Evolutionary conservation across 148 eudicot species (phyloP).

Genomic region (Rhododendron molle): DNA sequence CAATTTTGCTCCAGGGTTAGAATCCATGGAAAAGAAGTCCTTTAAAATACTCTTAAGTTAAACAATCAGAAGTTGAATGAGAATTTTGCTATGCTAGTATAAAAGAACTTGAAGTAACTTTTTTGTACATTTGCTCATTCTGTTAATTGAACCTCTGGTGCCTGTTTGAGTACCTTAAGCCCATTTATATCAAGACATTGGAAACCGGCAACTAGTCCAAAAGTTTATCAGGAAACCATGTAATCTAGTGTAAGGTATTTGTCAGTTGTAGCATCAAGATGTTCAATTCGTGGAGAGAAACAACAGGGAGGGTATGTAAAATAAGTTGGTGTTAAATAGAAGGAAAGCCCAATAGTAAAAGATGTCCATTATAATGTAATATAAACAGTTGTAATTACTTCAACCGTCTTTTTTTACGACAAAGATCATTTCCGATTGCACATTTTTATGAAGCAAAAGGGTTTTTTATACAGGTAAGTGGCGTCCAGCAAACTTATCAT

Average conservation of each 20-base stretch:
- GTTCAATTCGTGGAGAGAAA: not conserved
- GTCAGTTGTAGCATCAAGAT: not conserved
- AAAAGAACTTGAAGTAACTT: not conserved
- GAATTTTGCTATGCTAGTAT: not conserved
- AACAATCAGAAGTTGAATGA: not conserved
- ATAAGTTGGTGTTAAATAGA: not conserved
- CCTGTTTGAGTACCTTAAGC: not conserved
- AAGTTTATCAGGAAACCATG: not conserved
- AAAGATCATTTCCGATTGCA: not conserved
- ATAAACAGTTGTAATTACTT: not conserved
- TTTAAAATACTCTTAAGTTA: not conserved
- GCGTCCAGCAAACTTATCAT: constrained; percentile 78
- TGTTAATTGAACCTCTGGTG: not conserved
- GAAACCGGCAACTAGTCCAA: not conserved
- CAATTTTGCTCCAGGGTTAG: not conserved
- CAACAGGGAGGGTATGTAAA: not conserved
- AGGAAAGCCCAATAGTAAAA: not conserved
- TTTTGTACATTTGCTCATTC: not conserved
- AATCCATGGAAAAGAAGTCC: not conserved
- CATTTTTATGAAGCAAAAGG: not conserved
- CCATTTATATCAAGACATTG: not conserved
- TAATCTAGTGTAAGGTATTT: not conserved
- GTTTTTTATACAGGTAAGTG: constrained; percentile 50
- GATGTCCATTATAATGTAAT: not conserved
- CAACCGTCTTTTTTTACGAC: not conserved